Conservation (phyloP, 495 filamentous ascomycete genomes). For the Xylaria sp. region DNA sequence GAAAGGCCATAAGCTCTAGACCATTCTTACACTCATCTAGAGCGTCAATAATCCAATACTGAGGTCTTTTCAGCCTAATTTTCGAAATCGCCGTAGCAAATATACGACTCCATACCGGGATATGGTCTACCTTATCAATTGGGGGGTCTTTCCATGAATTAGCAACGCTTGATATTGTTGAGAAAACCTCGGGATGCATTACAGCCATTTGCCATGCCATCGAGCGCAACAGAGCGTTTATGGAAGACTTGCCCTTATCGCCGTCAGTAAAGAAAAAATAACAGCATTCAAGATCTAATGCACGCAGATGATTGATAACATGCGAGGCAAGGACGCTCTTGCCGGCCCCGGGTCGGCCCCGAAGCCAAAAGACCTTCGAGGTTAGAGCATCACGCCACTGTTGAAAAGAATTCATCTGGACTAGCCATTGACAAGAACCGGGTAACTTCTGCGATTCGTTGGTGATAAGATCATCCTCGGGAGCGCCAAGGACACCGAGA, state of each 20-base stretch:
- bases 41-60: constrained; percentile 42
- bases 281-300: constrained; percentile 30
- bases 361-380: constrained; percentile 37
- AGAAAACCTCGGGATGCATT: constrained; percentile 26
- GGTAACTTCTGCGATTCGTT: constrained; percentile 31
- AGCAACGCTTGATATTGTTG: constrained; percentile 19
- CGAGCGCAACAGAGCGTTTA: constrained; percentile 31
- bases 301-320: constrained; percentile 33
- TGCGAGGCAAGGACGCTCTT: constrained; percentile 40
- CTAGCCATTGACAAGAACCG: constrained; percentile 41
- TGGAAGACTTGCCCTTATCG: neutral
- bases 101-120: constrained; percentile 33
- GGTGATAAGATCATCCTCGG: constrained; percentile 31
- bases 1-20: constrained; percentile 19
- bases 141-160: constrained; percentile 5
- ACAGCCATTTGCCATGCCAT: constrained; percentile 43
- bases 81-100: constrained; percentile 33
- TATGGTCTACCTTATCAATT: constrained; percentile 33
- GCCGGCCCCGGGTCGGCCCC: constrained; percentile 36
- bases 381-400: constrained; percentile 28
- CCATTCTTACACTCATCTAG: constrained; percentile 31
- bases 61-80: constrained; percentile 1
- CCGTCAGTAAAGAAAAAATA: constrained; percentile 37
- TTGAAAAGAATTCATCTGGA: constrained; percentile 21
- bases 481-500: constrained; percentile 2